Conservation (phyloP, 1,284 basidiomycete species). For the Boletus sp. region DNA sequence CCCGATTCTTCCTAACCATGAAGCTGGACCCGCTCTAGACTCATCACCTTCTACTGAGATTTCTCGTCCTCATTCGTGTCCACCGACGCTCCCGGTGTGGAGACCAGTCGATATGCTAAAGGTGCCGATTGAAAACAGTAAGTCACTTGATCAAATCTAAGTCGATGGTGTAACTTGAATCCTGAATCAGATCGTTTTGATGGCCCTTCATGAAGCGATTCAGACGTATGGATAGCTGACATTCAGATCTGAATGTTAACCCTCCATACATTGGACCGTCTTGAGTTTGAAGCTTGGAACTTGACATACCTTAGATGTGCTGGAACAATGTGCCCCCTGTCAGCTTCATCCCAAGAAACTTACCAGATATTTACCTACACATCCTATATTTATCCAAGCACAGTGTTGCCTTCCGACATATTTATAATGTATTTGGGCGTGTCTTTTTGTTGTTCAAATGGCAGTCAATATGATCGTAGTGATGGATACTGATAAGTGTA, state of each 20-base stretch:
- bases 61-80: background rate
- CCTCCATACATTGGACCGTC: background rate
- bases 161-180: background rate
- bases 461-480: too few species aligned
- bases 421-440: too few species aligned
- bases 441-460: too few species aligned
- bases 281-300: background rate
- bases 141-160: background rate
- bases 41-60: too few species aligned
- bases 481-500: too few species aligned
- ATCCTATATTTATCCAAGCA: too few species aligned
- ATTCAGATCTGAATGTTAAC: background rate
- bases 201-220: background rate
- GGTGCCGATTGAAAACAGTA: background rate
- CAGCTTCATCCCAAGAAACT: too few species aligned
- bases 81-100: background rate
- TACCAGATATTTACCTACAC: too few species aligned
- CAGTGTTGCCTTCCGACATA: too few species aligned
- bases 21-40: too few species aligned
- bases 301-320: too few species aligned
- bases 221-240: background rate
- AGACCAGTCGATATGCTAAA: rapidly evolving
- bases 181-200: background rate
- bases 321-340: too few species aligned
- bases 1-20: background rate